A percentile compares a stretch with the other conserved stretches of the same genome.
Conservation (phyloP, 2,329 filamentous ascomycete genomes). For the Didymella pinodella region DNA sequence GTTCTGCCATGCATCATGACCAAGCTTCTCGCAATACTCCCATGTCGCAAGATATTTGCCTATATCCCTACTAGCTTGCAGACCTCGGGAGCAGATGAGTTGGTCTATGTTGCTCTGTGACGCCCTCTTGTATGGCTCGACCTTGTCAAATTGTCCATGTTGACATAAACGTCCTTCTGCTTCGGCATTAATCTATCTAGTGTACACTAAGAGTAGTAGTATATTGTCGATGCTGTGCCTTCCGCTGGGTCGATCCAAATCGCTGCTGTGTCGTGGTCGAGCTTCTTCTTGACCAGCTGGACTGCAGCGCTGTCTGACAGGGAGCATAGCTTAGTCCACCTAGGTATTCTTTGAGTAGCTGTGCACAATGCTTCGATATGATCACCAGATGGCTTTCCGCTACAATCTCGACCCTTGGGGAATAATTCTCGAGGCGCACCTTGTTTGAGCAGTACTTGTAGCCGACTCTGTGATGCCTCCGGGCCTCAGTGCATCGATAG, state of each 20-base stretch:
- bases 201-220: background rate
- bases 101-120: no score
- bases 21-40: background rate
- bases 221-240: background rate
- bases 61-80: no score
- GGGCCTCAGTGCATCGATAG: background rate
- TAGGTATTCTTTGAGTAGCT: no score
- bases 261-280: background rate
- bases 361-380: background rate
- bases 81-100: no score
- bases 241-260: constrained; percentile 1
- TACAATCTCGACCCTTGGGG: background rate
- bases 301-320: background rate
- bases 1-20: background rate
- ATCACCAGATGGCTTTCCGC: background rate
- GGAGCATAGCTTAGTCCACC: background rate
- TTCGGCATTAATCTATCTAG: background rate
- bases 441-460: background rate
- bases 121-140: background rate
- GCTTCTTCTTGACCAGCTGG: background rate
- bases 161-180: background rate
- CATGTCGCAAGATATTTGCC: no score
- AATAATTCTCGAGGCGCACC: background rate
- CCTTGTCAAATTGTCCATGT: background rate
- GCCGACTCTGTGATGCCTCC: background rate